These are phyloP conservation scores for Colletotrichum sp. DNA, from an alignment of 2,329 filamentous ascomycete genomes.

Conservation along the genomic window DNA sequence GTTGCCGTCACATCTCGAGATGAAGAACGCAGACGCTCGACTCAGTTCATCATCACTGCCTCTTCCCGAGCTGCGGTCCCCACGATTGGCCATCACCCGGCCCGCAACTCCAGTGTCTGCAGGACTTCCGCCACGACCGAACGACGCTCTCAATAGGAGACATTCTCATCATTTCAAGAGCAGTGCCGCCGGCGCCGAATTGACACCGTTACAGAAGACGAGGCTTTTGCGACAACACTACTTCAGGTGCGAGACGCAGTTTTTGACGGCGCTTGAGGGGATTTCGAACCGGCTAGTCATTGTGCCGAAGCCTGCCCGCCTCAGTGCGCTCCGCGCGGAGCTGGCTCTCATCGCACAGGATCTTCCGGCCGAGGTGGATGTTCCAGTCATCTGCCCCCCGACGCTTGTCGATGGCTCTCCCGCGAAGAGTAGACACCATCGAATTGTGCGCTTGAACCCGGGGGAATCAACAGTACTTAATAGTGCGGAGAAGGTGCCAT, in stretches of 20 bases:
- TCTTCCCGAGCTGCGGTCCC: constrained; percentile 64
- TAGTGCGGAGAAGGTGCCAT: constrained; percentile 86
- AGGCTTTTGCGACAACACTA: constrained; percentile 80
- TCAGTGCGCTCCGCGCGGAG: constrained; percentile 82
- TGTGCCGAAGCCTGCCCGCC: constrained; percentile 80
- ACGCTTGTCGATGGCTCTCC: constrained; percentile 75
- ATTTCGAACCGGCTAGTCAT: constrained; percentile 85
- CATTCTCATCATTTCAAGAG: constrained; percentile 68
- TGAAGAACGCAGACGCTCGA: constrained; percentile 61
- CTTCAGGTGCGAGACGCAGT: constrained; percentile 81
- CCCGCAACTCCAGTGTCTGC: constrained; percentile 65
- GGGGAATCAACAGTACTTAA: constrained; percentile 86
- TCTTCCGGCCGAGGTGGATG: constrained; percentile 82
- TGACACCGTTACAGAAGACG: constrained; percentile 72
- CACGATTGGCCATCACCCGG: constrained; percentile 51
- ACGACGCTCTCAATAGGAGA: constrained; percentile 57
- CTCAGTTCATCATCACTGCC: constrained; percentile 73
- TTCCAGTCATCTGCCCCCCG: constrained; percentile 81
- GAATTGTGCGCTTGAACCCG: constrained; percentile 83
- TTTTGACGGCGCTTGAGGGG: constrained; percentile 79
- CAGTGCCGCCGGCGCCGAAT: constrained; percentile 61
- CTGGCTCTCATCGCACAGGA: constrained; percentile 82
- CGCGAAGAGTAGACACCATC: constrained; percentile 78
- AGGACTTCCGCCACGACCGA: constrained; percentile 48
- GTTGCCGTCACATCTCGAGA: constrained; percentile 53